Evolutionary conservation across 2,329 filamentous ascomycete genomes (phyloP).

Genomic region (Diaporthe nobilis): DNA sequence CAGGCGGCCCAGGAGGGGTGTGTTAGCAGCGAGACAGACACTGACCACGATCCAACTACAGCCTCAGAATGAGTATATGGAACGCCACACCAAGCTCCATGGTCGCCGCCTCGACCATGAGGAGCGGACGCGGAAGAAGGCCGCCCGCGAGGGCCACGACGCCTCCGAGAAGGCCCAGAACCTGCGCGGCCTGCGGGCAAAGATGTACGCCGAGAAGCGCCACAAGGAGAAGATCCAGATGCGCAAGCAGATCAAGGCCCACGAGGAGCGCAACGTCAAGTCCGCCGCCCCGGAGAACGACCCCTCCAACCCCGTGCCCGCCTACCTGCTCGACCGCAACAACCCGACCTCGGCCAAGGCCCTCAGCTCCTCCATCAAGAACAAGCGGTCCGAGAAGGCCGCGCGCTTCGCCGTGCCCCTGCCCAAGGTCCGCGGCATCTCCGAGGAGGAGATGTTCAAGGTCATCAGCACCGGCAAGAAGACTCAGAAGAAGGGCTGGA

Average conservation of each 20-base stretch:
- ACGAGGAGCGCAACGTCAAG: conserved; percentile 97
- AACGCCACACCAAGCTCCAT: conserved; percentile 78
- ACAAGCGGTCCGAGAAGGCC: conserved; percentile 93
- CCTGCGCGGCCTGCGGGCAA: conserved; percentile 90
- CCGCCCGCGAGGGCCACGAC: conserved; percentile 91
- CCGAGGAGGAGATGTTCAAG: conserved; percentile 96
- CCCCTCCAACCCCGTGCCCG: conserved; percentile 84
- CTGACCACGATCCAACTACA: conserved; percentile 52
- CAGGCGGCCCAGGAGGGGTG: conserved; percentile 14
- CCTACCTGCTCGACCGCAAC: conserved; percentile 92
- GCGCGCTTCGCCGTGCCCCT: conserved; percentile 93
- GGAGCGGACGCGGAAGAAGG: conserved; percentile 88
- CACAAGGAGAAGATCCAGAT: conserved; percentile 99
- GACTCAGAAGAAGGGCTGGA: conserved; percentile 81
- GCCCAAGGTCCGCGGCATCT: conserved; percentile 93
- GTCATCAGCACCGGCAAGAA: conserved; percentile 93
- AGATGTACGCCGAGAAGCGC: conserved; percentile 92
- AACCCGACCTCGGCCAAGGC: conserved; percentile 57
- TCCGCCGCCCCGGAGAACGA: conserved; percentile 83
- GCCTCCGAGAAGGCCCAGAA: conserved; percentile 93
- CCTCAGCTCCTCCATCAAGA: conserved; percentile 86
- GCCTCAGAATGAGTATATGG: conserved; percentile 90
- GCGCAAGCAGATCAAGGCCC: conserved; percentile 92
- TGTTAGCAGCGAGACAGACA: conserved; percentile 44
- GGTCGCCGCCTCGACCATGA: conserved; percentile 71